Evolutionary conservation across 2,329 filamentous ascomycete species (phyloP).

Genomic region (Trichoderma arundinaceum): DNA sequence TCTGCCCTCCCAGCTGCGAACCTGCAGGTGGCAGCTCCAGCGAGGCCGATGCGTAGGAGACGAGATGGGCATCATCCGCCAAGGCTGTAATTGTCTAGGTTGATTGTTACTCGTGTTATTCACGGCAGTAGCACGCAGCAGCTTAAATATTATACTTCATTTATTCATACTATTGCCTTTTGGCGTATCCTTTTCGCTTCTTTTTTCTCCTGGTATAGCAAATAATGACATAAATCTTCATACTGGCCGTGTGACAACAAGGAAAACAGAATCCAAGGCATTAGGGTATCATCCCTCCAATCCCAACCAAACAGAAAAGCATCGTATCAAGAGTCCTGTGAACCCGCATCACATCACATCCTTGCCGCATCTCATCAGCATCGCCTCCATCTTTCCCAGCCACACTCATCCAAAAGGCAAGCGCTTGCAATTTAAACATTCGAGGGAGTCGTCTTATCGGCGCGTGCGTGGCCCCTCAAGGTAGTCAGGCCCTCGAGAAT

Average conservation of each 20-base stretch:
- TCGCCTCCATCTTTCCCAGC: neutral
- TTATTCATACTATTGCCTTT: slow-evolving; percentile 17
- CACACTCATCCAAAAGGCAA: neutral
- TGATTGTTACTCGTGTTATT: too few relatives aligned
- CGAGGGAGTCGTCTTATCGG: slow-evolving; percentile 36
- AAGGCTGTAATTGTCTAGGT: too few relatives aligned
- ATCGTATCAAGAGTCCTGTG: neutral
- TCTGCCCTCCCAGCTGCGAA: neutral
- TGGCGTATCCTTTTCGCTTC: neutral
- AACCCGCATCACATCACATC: slow-evolving; percentile 10
- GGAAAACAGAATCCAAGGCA: slow-evolving; percentile 19
- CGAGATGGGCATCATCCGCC: neutral
- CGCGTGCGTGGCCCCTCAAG: slow-evolving; percentile 44
- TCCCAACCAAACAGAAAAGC: neutral
- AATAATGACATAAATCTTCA: slow-evolving; percentile 9
- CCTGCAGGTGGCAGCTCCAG: neutral
- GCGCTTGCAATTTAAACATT: neutral
- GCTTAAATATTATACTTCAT: neutral
- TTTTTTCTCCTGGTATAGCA: neutral
- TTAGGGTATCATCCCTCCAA: slow-evolving; percentile 26
- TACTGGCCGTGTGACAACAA: neutral
- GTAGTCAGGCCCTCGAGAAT: slow-evolving; percentile 54
- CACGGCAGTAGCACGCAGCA: neutral
- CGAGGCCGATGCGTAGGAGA: neutral
- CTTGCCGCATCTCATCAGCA: neutral